Conservation (phyloP, 179 eudicot species). For the Heliamphora pulchella region DNA sequence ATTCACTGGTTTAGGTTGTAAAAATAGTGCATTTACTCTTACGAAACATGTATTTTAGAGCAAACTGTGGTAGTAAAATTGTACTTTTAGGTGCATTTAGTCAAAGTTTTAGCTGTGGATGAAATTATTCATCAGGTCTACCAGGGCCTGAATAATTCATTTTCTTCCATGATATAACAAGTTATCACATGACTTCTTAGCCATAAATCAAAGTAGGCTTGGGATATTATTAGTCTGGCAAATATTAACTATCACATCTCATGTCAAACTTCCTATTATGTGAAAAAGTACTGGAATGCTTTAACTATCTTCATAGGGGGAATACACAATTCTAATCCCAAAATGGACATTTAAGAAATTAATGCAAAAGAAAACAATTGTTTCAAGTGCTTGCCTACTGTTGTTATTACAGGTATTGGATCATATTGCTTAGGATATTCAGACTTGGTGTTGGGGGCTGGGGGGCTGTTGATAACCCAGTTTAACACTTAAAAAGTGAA, state of each 20-base stretch:
- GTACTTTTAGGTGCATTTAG: too few relatives aligned
- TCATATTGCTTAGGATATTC: too few relatives aligned
- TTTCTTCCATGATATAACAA: background rate
- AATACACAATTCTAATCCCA: background rate
- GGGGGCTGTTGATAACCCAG: too few relatives aligned
- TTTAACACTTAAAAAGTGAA: too few relatives aligned
- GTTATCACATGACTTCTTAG: background rate
- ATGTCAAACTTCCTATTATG: background rate
- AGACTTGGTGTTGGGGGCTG: too few relatives aligned
- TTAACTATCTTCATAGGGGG: background rate
- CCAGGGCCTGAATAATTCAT: background rate
- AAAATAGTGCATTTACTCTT: background rate
- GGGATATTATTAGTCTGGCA: background rate
- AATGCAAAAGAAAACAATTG: background rate
- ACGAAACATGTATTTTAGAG: background rate
- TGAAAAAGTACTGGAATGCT: background rate
- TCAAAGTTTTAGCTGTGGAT: background rate
- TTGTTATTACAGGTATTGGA: background rate
- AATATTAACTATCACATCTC: background rate
- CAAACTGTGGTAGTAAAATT: background rate
- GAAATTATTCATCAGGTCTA: background rate
- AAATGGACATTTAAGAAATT: background rate
- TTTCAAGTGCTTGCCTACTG: background rate
- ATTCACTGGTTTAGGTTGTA: slow-evolving; percentile 3
- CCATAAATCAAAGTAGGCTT: background rate